Conservation (phyloP, 768 basidiomycete genomes). For the Boletus reticuloceps region DNA sequence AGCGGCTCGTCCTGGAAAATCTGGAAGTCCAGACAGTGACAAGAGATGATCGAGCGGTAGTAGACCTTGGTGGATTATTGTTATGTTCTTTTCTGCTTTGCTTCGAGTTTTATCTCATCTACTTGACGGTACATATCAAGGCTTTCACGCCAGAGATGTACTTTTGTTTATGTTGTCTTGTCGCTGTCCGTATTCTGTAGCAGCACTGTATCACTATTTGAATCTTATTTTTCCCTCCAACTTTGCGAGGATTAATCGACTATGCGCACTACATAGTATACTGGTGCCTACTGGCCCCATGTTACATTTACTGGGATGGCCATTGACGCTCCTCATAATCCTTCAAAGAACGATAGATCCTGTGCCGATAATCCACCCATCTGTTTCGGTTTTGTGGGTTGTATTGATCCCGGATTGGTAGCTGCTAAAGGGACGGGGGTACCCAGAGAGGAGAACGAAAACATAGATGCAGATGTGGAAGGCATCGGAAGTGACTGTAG, state of each 20-base stretch:
- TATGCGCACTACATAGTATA: neutral
- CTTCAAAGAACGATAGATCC: slow-evolving; percentile 87
- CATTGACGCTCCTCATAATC: slow-evolving; percentile 38
- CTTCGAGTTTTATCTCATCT: neutral
- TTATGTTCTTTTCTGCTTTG: neutral
- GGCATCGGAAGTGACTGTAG: slow-evolving; percentile 22
- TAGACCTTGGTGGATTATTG: neutral
- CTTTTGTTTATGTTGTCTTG: no score
- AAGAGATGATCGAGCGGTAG: neutral
- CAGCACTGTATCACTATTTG: neutral
- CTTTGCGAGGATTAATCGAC: neutral
- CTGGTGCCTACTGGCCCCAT: neutral
- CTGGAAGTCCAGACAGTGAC: slow-evolving; percentile 12
- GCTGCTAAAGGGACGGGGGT: slow-evolving; percentile 7
- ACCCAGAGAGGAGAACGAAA: slow-evolving; percentile 14
- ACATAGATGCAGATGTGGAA: slow-evolving; percentile 15
- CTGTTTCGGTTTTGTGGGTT: slow-evolving; percentile 20
- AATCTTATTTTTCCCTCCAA: neutral
- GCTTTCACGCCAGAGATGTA: no score
- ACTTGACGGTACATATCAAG: slow-evolving; percentile 4
- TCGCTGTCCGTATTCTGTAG: neutral
- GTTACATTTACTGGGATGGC: neutral
- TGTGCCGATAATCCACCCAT: slow-evolving; percentile 73
- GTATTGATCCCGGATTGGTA: slow-evolving; percentile 6
- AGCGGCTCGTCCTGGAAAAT: slow-evolving; percentile 7